Percentiles rank a stretch among this genome's conserved stretches.
Evolutionary conservation across 495 filamentous ascomycete species (phyloP).

Genomic region (Aspergillus kassunensis): DNA sequence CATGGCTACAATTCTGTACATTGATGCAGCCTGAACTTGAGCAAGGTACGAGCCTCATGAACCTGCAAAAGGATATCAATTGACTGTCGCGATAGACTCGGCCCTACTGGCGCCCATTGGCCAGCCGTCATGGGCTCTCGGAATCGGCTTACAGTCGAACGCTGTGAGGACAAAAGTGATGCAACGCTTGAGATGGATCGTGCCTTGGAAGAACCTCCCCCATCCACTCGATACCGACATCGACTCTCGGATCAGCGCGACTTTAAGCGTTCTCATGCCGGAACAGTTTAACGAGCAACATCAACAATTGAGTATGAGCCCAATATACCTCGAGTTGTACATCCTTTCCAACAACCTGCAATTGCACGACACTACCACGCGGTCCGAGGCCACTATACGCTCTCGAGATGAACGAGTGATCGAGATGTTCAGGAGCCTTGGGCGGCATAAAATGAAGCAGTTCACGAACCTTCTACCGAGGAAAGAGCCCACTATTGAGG

Average conservation of each 20-base stretch:
- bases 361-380: background rate
- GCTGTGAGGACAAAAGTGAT: slow-evolving; percentile 1
- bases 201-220: slow-evolving; percentile 8
- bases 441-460: background rate
- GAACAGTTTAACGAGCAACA: slow-evolving; percentile 10
- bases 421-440: background rate
- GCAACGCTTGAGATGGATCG: background rate
- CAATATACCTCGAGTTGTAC: no score
- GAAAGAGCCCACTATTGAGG: background rate
- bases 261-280: slow-evolving; percentile 11
- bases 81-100: background rate
- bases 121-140: background rate
- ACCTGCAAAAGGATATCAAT: background rate
- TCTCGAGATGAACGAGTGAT: background rate
- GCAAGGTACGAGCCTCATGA: background rate
- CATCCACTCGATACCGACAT: background rate
- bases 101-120: background rate
- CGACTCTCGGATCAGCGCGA: slow-evolving; percentile 5
- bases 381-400: background rate
- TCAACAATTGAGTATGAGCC: no score
- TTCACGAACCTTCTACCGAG: background rate
- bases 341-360: background rate
- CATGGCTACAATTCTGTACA: background rate
- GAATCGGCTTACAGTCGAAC: background rate
- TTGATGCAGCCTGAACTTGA: background rate